phyloP scores from a whole-genome alignment of 371 early-diverging fungal genomes.

The Mucor lusitanicus region DNA sequence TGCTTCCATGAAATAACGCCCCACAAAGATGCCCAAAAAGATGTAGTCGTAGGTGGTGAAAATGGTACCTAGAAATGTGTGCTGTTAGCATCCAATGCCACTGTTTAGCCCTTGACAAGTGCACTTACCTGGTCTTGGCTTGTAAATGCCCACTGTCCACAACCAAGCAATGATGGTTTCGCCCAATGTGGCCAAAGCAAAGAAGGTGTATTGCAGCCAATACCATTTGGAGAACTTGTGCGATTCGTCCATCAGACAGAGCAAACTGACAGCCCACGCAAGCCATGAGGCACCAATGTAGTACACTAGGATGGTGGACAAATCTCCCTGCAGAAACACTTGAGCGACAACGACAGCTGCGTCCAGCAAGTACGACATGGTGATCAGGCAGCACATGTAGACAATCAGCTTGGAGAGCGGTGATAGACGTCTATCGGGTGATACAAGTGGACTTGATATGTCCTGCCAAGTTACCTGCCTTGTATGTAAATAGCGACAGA shows the following conservation, averaged over 20 bases:
- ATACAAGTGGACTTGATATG: slow-evolving; percentile 12
- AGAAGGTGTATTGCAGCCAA: slow-evolving; percentile 51
- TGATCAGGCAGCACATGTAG: slow-evolving; percentile 23
- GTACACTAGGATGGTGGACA: slow-evolving; percentile 34
- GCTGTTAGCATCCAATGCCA: neutral
- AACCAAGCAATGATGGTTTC: slow-evolving; percentile 45
- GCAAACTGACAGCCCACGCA: slow-evolving; percentile 39
- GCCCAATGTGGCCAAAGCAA: slow-evolving; percentile 29
- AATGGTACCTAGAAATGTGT: slow-evolving; percentile 6
- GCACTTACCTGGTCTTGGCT: slow-evolving; percentile 38
- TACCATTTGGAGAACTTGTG: slow-evolving; percentile 42
- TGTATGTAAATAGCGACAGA: slow-evolving; percentile 12
- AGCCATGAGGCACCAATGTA: slow-evolving; percentile 39
- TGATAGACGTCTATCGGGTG: slow-evolving; percentile 12
- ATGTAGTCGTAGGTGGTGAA: slow-evolving; percentile 40
- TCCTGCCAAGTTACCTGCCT: slow-evolving; percentile 20
- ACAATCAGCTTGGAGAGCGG: slow-evolving; percentile 38
- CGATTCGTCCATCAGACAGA: slow-evolving; percentile 33
- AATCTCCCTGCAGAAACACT: slow-evolving; percentile 30
- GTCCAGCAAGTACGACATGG: slow-evolving; percentile 36
- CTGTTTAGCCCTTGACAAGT: neutral
- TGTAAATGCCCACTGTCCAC: slow-evolving; percentile 36
- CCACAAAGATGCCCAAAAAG: slow-evolving; percentile 33
- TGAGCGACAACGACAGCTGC: slow-evolving; percentile 30
- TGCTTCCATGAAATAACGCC: slow-evolving; percentile 34